These are phyloP conservation scores for Pseudogymnoascus sp. DNA, from an alignment of 2,329 filamentous ascomycete genomes.

Conservation along the genomic window DNA sequence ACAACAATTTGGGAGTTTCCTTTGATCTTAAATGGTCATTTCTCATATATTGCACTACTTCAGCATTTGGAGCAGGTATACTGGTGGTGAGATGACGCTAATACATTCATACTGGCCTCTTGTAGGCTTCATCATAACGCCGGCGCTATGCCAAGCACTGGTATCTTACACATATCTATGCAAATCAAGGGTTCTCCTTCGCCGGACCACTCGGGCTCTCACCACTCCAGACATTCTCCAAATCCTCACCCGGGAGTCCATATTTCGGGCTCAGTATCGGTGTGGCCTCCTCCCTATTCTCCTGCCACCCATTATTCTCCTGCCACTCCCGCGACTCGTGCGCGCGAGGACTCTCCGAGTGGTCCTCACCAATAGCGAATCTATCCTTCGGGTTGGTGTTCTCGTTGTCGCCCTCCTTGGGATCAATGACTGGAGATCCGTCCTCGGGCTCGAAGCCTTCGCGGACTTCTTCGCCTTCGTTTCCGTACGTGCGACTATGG, in stretches of 20 bases:
- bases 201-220: conserved; percentile 20
- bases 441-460: conserved; percentile 45
- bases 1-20: background rate
- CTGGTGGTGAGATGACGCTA: background rate
- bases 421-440: conserved; percentile 32
- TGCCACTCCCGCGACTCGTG: conserved; percentile 37
- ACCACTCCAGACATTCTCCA: conserved; percentile 29
- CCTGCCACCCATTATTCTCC: conserved; percentile 32
- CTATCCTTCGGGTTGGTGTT: conserved; percentile 20
- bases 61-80: background rate
- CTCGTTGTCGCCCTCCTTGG: conserved; percentile 34
- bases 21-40: background rate
- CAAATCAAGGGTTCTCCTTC: conserved; percentile 23
- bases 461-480: conserved; percentile 41
- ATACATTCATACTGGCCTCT: background rate
- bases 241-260: conserved; percentile 25
- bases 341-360: conserved; percentile 24
- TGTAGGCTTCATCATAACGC: background rate
- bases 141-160: background rate
- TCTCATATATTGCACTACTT: background rate
- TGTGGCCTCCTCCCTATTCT: conserved; percentile 14
- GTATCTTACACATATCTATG: background rate
- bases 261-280: conserved; percentile 27
- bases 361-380: conserved; percentile 24
- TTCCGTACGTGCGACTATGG: conserved; percentile 38